phyloP scores from a whole-genome alignment of 225 moss, liverwort and hornwort species.

The Pseudoscleropodium purum region DNA sequence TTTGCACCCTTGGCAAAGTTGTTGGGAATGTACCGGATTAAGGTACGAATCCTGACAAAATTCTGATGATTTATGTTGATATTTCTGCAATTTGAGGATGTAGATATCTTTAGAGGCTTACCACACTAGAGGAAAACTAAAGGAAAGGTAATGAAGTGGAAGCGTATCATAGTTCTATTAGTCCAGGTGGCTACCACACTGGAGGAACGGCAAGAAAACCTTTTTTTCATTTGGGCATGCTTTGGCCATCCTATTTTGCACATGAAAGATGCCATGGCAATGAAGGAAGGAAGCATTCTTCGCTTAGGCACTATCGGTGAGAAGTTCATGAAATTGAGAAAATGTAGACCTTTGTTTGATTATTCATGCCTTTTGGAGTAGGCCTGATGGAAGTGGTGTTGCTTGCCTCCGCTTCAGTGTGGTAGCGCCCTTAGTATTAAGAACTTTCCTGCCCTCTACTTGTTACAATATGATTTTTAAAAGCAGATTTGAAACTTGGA shows the following conservation, averaged over 20 bases:
- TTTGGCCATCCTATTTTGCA: neutral
- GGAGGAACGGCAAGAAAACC: neutral
- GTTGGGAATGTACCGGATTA: slow-evolving; percentile 92
- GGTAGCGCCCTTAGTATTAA: neutral
- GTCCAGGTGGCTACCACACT: neutral
- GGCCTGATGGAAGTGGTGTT: neutral
- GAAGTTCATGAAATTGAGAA: neutral
- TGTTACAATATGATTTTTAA: neutral
- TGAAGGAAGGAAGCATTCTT: neutral
- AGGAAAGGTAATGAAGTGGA: neutral
- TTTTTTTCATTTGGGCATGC: neutral
- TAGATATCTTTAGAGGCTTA: neutral
- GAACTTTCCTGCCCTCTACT: neutral
- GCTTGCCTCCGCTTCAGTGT: neutral
- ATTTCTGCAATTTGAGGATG: neutral
- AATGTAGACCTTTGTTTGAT: neutral
- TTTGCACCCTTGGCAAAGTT: slow-evolving; percentile 97
- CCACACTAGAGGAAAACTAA: neutral
- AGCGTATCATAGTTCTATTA: neutral
- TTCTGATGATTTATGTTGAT: neutral
- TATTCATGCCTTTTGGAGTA: neutral
- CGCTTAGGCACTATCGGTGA: neutral
- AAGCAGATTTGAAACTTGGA: neutral
- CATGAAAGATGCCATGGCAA: neutral
- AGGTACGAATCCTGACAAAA: slow-evolving; percentile 31